Base-by-base conservation (phyloP, 2,329 filamentous ascomycete genomes). In the Didymella sp. region DNA sequence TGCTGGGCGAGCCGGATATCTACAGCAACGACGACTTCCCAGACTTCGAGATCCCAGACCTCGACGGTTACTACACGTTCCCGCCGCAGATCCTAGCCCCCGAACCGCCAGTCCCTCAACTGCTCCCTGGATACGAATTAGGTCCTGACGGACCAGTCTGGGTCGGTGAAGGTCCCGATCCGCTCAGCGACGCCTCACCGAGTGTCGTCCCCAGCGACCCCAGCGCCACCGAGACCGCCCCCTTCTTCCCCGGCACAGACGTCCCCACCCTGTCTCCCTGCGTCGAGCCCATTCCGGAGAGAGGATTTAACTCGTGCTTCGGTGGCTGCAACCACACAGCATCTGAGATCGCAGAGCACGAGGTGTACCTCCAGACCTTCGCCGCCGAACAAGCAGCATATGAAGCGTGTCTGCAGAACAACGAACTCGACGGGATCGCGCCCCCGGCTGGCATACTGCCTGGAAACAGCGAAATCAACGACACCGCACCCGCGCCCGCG, bases 41-140 rank as follows among this genome's bases (percentile, higher is more conserved):
- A 1, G 54, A 56, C n/a, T 56, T 56, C 19, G 54, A 56, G 1
- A 51, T 56, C 24, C 47, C 54, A 8, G 54, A 56, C 22, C 48
- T 56, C 2, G 47, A 56, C 12, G 47, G 54, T 0, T 8, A 43
- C 19, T 56, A 37, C 37, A 37, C 33, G 33, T 31, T 37, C 30
- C 42, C 42, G 2, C 54, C 54, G 6, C 37, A 37, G n/a, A 43
- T 47, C 15, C 5, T 28, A 1, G 28, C 35, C 2, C 42, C 35
- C 19, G 46, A 46, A 17, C 22, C n/a, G 7, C 47, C 47, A 1
- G 21, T n/a, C 3, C 53, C 53, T 13, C 6, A 50, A 24, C 35
- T 56, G 6, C 27, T 56, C 8, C 51, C 51, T 28, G 51, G 44
- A 2, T 54, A 54, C 15, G 31, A 33, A 30, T 6, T 25, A 3